These are phyloP conservation scores for Lathyrus aphaca DNA, from an alignment of 306 rosid species.

Conservation along the genomic window DNA sequence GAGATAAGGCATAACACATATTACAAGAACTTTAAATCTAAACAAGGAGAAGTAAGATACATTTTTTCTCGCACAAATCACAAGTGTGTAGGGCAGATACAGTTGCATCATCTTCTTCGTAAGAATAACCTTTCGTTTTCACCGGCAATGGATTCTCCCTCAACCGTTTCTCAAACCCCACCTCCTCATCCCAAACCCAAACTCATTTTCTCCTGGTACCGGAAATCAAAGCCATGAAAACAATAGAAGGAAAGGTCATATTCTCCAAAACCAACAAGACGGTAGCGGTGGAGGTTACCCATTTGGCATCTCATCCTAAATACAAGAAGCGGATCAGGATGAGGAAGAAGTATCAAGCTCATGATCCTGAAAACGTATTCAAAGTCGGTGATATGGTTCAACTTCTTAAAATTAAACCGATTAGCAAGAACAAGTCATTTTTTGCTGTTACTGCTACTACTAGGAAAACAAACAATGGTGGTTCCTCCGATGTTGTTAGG, in stretches of 20 bases:
- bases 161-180: constrained; percentile 57
- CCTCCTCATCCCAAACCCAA: not conserved
- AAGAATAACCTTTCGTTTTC: no score
- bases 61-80: no score
- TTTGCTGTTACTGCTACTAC: constrained; percentile 59
- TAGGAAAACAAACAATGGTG: constrained; percentile 40
- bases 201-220: not conserved
- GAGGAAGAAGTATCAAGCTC: constrained; percentile 98
- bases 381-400: constrained; percentile 79
- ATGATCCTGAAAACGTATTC: constrained; percentile 86
- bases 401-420: constrained; percentile 75
- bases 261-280: constrained; percentile 80
- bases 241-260: constrained; percentile 79
- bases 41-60: no score
- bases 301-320: constrained; percentile 83
- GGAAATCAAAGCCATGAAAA: constrained; percentile 63
- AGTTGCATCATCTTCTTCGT: no score
- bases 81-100: no score
- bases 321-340: constrained; percentile 86
- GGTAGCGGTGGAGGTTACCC: constrained; percentile 81
- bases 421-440: constrained; percentile 89
- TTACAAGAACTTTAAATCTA: no score
- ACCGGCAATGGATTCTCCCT: constrained; percentile 55
- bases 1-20: no score
- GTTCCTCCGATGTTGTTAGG: not conserved